Evolutionary conservation across 176 grass and related monocot genomes (phyloP), one percentile per base, ranked within the genome.

Genomic region (Lolium rigidum): DNA sequence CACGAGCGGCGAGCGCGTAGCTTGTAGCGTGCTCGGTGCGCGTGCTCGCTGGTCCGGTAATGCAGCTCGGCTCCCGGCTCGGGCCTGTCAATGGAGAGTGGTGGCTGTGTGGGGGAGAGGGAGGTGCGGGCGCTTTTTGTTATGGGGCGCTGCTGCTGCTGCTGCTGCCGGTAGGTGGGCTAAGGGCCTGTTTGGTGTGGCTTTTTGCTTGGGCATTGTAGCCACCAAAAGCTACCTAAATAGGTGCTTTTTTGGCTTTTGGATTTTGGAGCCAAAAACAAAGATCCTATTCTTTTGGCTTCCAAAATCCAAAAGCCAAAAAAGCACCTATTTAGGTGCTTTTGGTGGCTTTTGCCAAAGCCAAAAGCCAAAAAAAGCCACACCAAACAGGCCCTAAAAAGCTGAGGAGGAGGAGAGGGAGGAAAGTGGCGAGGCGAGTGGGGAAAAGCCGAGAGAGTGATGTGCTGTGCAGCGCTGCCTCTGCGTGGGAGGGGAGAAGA

Each of bases 91-190:
- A 65, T 44, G 62, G 62, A 10, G 80, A 11, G 74, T 62, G 15
- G 35, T 10, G 68, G 58, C 25, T 49, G 11, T 48, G 54, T 15
- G 73, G 28, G 56, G 41, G 41, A 43, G 72, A 10, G 62, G 62
- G 85, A 85, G 89, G 81, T 28, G 76, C 81, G 85, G 76, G 85
- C 80, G 81, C 82, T 63, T 87, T 87, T 91, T 83, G 84, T 84
- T 87, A 84, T 49, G 81, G 77, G 80, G 85, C 11, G 77, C 69
- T 38, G 73, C 78, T 60, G 68, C 15, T 31, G 62, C 62, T 5
- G n/a, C n/a, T n/a, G 56, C 82, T 72, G 84, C 85, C 62, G 89
- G 82, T 91, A 70, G 85, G 86, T 88, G 89, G 77, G 89, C 82
- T 55, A n/a, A n/a, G n/a, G n/a, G n/a, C n/a, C n/a, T n/a, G n/a